A percentile compares a stretch with the other conserved stretches of the same genome.
Conservation (phyloP, 208 protist genomes). For the Leishmania guyanensis region DNA sequence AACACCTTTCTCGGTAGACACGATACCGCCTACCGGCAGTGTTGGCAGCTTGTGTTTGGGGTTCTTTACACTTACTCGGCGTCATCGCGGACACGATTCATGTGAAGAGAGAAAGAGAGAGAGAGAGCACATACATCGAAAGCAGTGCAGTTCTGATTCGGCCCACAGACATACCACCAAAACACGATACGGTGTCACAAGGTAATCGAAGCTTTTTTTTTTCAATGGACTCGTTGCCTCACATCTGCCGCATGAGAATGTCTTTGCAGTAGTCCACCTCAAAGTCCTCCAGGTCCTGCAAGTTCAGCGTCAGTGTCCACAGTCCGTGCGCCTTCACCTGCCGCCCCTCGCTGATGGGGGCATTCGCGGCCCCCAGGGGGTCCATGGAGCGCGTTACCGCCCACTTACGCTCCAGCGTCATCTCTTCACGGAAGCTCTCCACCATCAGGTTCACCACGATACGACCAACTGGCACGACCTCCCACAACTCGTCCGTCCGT, state of each 20-base stretch:
- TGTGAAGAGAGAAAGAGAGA: constrained; percentile 8
- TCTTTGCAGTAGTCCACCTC: constrained; percentile 93
- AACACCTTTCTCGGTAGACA: background rate
- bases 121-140: constrained; percentile 1
- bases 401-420: constrained; percentile 90
- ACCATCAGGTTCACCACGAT: constrained; percentile 91
- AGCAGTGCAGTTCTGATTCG: background rate
- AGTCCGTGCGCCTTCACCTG: constrained; percentile 79
- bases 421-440: constrained; percentile 73
- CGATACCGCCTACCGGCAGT: background rate
- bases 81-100: background rate
- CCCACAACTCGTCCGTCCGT: constrained; percentile 84
- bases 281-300: constrained; percentile 92
- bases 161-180: background rate
- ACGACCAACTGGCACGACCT: constrained; percentile 85
- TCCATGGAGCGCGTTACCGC: constrained; percentile 85
- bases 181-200: background rate
- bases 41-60: background rate
- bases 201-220: background rate
- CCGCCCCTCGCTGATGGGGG: constrained; percentile 85
- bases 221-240: constrained; percentile 13
- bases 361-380: constrained; percentile 72
- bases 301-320: constrained; percentile 89
- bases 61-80: background rate
- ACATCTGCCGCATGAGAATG: constrained; percentile 74